Base-by-base conservation (phyloP, 331 rosid genomes). In the Stylosanthes scabra region DNA sequence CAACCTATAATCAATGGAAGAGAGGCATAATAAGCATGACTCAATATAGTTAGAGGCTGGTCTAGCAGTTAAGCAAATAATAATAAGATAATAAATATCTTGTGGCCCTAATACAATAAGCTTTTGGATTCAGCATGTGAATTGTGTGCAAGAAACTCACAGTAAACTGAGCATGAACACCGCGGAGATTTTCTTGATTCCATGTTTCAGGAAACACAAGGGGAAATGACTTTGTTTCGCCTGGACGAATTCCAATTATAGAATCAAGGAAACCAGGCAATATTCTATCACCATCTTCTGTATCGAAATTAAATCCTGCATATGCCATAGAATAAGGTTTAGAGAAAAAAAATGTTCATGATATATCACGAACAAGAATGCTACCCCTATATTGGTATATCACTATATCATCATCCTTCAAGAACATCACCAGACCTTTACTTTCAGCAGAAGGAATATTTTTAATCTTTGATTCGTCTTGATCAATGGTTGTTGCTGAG, bases 141-240 rank as follows among this genome's bases (percentile, higher is more conserved):
- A 49, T n/a, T 20, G 12, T 50, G 25, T 20, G 42, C 10, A 64
- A 64, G 60, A 63, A 72, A 78, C 96, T 89, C 78, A 94, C 99
- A 37, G 88, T 91, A 76, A 94, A 91, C 75, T 94, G 96, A 72
- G 99, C 97, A 76, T 83, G 92, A 80, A 94, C 69, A 63, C 97
- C 96, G 27, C 78, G 85, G 41, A 94, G 96, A 75, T 80, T 77
- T 79, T 91, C 96, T 82, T 91, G 99, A 50, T 59, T 87, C 99
- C 99, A 91, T 10, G 96, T 84, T 80, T 91, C 93, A 41, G 99
- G 97, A 83, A 94, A 94, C 58, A 88, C 80, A 67, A 91, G 93
- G 41, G 91, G 92, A 83, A 91, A 94, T 59, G 97, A 85, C 88
- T 80, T 94, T 29, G 90, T 84, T 81, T 91, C 97, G 13, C 97